Conservation (phyloP, 2,329 filamentous ascomycete species). For the Chaetothyriales sp. region DNA sequence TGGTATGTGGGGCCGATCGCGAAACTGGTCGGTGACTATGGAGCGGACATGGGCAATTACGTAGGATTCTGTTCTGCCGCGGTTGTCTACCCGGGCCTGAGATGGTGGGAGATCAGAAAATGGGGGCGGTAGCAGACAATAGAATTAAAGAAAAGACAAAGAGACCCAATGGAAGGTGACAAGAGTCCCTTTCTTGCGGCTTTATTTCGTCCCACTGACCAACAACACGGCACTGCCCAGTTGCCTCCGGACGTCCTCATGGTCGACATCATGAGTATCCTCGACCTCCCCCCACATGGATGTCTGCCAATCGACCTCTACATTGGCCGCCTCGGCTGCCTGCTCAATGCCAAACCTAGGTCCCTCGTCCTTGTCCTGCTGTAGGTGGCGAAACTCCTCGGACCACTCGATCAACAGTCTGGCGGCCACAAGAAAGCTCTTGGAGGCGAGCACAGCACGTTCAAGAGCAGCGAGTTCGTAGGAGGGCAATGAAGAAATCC, state of each 20-base stretch:
- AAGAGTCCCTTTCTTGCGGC: not conserved
- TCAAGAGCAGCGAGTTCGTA: constrained; percentile 83
- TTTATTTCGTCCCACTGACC: constrained; percentile 42
- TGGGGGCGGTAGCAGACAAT: constrained; percentile 17
- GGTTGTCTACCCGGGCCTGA: constrained; percentile 40
- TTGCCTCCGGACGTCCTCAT: constrained; percentile 75
- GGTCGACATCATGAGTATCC: constrained; percentile 92
- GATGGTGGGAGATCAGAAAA: constrained; percentile 35
- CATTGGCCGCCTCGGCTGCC: constrained; percentile 58
- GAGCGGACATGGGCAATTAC: constrained; percentile 46
- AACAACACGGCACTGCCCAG: constrained; percentile 74
- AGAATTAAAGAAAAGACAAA: constrained; percentile 14
- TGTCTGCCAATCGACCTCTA: constrained; percentile 86
- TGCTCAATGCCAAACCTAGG: constrained; percentile 62
- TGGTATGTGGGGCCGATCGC: constrained; percentile 55
- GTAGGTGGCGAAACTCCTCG: constrained; percentile 46
- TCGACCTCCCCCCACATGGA: constrained; percentile 91
- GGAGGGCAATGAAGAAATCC: constrained; percentile 55
- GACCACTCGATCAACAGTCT: constrained; percentile 79
- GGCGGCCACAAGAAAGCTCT: constrained; percentile 66
- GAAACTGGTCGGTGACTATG: constrained; percentile 40
- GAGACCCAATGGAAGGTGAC: not conserved
- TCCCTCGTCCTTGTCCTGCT: constrained; percentile 22
- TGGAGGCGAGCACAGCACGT: constrained; percentile 66
- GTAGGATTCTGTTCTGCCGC: constrained; percentile 46